Percentiles rank a stretch among this genome's conserved stretches.
Conservation (phyloP, 768 basidiomycete species). For the Pisolithus marmoratus region DNA sequence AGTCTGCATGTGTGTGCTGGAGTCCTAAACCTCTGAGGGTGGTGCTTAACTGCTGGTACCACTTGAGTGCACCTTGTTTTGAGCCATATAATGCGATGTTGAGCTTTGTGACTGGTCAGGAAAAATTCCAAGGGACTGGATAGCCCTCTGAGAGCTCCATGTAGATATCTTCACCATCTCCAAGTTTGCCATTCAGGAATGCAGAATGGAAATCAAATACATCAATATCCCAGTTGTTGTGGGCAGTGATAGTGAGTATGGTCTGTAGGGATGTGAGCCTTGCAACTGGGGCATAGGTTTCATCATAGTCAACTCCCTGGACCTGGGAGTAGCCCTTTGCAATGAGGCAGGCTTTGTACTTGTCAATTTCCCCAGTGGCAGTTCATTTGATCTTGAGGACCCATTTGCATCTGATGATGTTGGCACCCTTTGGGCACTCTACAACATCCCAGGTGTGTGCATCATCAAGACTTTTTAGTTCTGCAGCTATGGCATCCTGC, state of each 20-base stretch:
- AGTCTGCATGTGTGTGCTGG: no score
- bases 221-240: constrained; percentile 31
- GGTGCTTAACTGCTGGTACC: no score
- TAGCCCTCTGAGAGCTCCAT: no score
- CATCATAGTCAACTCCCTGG: no score
- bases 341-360: constrained; percentile 11
- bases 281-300: no score
- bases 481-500: constrained; percentile 5
- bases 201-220: constrained; percentile 38
- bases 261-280: constrained; percentile 2
- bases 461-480: constrained; percentile 1
- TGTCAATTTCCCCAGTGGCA: constrained; percentile 24
- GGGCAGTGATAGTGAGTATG: constrained; percentile 1
- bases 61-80: no score
- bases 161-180: constrained; percentile 29
- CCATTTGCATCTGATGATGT: constrained; percentile 27
- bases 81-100: no score
- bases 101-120: no score
- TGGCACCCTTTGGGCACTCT: not conserved
- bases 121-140: no score
- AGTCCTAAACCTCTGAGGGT: no score
- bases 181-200: constrained; percentile 35
- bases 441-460: constrained; percentile 6
- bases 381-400: constrained; percentile 39
- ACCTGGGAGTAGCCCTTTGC: no score